phyloP scores from a whole-genome alignment of 805 yeast species.

The Isabelozyma gotoi region DNA sequence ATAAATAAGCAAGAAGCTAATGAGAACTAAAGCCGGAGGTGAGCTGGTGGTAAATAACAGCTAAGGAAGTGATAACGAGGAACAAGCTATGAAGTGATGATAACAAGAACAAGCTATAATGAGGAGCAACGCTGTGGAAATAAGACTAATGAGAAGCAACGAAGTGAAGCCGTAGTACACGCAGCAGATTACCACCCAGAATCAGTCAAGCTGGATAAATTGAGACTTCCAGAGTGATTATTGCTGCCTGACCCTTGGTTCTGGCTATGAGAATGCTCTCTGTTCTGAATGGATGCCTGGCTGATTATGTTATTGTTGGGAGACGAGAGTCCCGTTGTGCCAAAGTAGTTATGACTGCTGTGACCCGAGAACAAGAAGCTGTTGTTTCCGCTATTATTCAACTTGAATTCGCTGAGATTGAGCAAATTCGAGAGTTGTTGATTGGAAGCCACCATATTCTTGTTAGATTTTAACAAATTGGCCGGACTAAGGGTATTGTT shows the following conservation, averaged over 20 bases:
- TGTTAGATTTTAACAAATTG: slow-evolving; percentile 16
- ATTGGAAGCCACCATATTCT: slow-evolving; percentile 1
- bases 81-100: too few species aligned
- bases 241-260: not conserved
- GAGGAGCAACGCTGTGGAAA: too few species aligned
- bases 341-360: not conserved
- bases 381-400: not conserved
- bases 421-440: slow-evolving; percentile 3
- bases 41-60: too few species aligned
- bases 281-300: not conserved
- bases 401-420: slow-evolving; percentile 6
- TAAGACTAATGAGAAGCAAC: too few species aligned
- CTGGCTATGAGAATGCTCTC: slow-evolving; percentile 1
- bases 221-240: slow-evolving; percentile 5
- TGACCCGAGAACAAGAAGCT: not conserved
- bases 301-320: slow-evolving; percentile 10
- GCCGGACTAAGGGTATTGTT: slow-evolving; percentile 26
- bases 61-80: too few species aligned
- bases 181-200: slow-evolving; percentile 12
- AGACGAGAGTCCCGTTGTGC: slow-evolving; percentile 7
- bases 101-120: too few species aligned
- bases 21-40: too few species aligned
- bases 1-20: too few species aligned
- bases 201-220: slow-evolving; percentile 11
- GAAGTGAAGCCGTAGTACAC: too few species aligned